These are phyloP conservation scores for Hyaloperonospora arabidopsidis DNA, from an alignment of 352 stramenopile species.

Conservation along the genomic window DNA sequence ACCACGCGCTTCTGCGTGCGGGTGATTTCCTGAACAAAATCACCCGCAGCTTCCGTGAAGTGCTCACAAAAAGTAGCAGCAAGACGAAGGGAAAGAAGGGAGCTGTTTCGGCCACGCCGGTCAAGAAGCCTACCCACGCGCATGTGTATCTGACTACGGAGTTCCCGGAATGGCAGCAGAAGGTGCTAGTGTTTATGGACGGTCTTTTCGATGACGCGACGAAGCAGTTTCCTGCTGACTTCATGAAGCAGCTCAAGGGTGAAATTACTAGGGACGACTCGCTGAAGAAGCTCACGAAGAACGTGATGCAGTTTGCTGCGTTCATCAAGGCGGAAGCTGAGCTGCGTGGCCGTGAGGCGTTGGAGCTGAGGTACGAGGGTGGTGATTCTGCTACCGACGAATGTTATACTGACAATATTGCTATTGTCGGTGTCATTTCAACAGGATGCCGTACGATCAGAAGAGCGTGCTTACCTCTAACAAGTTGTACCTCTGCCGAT, in stretches of 20 bases:
- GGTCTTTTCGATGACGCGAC: slow-evolving; percentile 45
- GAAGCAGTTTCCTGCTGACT: slow-evolving; percentile 71
- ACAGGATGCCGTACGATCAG: slow-evolving; percentile 93
- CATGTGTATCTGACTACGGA: slow-evolving; percentile 82
- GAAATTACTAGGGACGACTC: slow-evolving; percentile 63
- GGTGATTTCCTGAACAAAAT: slow-evolving; percentile 90
- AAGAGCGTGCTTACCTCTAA: slow-evolving; percentile 88
- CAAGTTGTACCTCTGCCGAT: slow-evolving; percentile 77
- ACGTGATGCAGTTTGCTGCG: slow-evolving; percentile 95
- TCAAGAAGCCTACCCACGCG: slow-evolving; percentile 84
- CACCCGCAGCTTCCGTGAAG: slow-evolving; percentile 87
- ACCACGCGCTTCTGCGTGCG: slow-evolving; percentile 89
- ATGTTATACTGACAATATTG: slow-evolving; percentile 10
- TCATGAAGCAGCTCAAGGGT: slow-evolving; percentile 85
- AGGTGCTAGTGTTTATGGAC: slow-evolving; percentile 80
- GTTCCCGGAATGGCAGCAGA: slow-evolving; percentile 82
- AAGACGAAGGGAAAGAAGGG: slow-evolving; percentile 89
- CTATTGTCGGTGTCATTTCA: slow-evolving; percentile 10
- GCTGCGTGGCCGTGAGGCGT: slow-evolving; percentile 86
- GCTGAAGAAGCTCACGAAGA: slow-evolving; percentile 88
- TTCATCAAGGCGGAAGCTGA: slow-evolving; percentile 92
- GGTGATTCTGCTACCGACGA: background rate
- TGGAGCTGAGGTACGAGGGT: slow-evolving; percentile 81
- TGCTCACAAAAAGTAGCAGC: slow-evolving; percentile 54
- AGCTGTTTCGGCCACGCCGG: slow-evolving; percentile 45